phyloP scores from a whole-genome alignment of 2,329 filamentous ascomycete species.

The Aspergillus luchuensis region DNA sequence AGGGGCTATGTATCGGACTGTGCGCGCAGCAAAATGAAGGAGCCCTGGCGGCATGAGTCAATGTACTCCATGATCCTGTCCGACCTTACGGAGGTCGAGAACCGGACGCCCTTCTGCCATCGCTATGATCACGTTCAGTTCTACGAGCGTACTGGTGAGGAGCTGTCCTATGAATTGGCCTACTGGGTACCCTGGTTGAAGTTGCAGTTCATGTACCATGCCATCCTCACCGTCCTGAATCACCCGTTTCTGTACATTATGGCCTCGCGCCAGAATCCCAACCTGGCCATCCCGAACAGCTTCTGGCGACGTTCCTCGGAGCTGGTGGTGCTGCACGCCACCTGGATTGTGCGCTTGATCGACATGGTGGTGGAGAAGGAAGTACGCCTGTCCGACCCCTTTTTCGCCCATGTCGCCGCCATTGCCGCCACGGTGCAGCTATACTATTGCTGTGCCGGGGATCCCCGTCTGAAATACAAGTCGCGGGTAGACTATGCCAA shows the following conservation, averaged over 20 bases:
- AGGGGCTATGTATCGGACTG: slow-evolving; percentile 53
- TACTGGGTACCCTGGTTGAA: slow-evolving; percentile 59
- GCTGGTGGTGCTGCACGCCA: slow-evolving; percentile 54
- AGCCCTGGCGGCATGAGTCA: slow-evolving; percentile 57
- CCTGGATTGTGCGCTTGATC: slow-evolving; percentile 58
- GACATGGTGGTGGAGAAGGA: slow-evolving; percentile 57
- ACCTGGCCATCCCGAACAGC: slow-evolving; percentile 56
- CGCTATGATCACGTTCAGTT: slow-evolving; percentile 58
- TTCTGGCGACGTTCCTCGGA: slow-evolving; percentile 58
- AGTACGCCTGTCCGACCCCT: slow-evolving; percentile 53
- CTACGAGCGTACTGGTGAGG: slow-evolving; percentile 52
- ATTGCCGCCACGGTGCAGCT: slow-evolving; percentile 58
- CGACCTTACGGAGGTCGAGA: slow-evolving; percentile 55
- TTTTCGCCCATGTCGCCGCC: slow-evolving; percentile 55
- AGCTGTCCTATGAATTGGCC: slow-evolving; percentile 48
- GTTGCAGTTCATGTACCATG: slow-evolving; percentile 57
- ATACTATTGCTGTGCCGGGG: slow-evolving; percentile 57
- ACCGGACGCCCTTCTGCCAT: slow-evolving; percentile 51
- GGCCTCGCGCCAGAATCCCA: slow-evolving; percentile 55
- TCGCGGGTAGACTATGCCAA: slow-evolving; percentile 57
- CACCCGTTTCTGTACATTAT: slow-evolving; percentile 58
- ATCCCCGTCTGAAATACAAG: slow-evolving; percentile 53
- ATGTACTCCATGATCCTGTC: slow-evolving; percentile 55
- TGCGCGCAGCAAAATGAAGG: slow-evolving; percentile 50
- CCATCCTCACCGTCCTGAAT: slow-evolving; percentile 55